Evolutionary conservation across 305 asterid genomes (phyloP), one percentile per base, ranked within the genome.

Genomic region (Ajuga reptans): DNA sequence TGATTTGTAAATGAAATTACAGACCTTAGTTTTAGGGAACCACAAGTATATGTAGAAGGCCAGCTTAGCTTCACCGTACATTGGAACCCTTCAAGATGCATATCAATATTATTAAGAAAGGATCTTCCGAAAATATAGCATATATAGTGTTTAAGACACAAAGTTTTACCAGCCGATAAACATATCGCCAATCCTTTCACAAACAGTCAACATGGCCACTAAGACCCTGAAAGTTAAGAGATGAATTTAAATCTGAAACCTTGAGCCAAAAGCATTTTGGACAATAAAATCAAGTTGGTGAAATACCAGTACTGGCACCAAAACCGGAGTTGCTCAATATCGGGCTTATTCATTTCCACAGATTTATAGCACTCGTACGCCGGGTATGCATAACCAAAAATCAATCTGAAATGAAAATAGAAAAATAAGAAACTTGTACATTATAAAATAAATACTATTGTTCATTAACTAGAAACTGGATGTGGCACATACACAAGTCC

Each of bases 271-370:
- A 53, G 49, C 57, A 64, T 1, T 21, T 75, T 24, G 29, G 12
- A 51, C 9, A 9, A 24, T 37, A 11, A 39, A 42, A 64, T 54
- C 16, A 33, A 47, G 64, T 29, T 10, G 51, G 74, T n/a, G 51
- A 18, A 31, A 54, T 84, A 91, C 98, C 98, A 91, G 64, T 91
- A 91, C 62, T 91, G 96, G 91, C 97, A 93, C 99, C 99, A 93
- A 79, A 90, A 93, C 49, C 91, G 91, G 52, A 93, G 96, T 52
- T 81, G 91, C 82, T 86, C 88, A 51, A 90, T 90, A 51, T 90
- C 94, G 8, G 96, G 95, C 71, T 86, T 93, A 79, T 93, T 92
- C 83, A 82, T 59, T 76, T 93, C 99, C 74, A 93, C 89, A 0
- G 95, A 78, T 81, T 93, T 93, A 75, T 72, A 93, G 84, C 99